Evolutionary conservation across 768 basidiomycete genomes (phyloP), one percentile per base, ranked within the genome.

Genomic region (Pisolithus microcarpus): DNA sequence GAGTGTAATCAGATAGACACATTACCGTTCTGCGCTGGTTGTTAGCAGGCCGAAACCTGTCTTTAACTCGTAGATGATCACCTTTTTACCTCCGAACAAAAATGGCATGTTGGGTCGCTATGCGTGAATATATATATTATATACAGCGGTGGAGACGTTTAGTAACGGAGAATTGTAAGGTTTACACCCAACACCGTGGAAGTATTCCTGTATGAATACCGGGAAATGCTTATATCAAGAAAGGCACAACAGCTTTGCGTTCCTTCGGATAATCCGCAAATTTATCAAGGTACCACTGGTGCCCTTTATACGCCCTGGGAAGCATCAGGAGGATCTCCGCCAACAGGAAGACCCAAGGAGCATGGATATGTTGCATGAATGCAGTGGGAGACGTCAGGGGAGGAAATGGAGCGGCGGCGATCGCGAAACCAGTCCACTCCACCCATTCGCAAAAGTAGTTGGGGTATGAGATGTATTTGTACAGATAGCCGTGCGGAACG

Each of bases 391-490:
- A 61, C 43, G 61, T 52, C 61, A 47, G 18, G 52, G 43, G 49
- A 18, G 76, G 79, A 0, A 75, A 7, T 1, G 84, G 80, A 5
- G 79, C 70, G 4, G 88, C 79, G 6, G 89, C 87, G 37, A 96
- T 64, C 1, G 90, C 86, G 65, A 85, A 97, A 7, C 88, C 91
- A 9, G 81, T 57, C 93, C 94, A 98, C 68, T 98, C 95, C 50
- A 86, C 52, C 95, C 95, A 98, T 64, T 97, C 95, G 68, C 85
- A 91, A 18, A 91, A 70, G 70, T 97, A 98, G 66, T 96, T 92
- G 9, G 95, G 95, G 70, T 84, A 95, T 6, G 91, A 91, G 59
- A 97, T 72, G 61, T 79, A 84, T 39, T 65, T 59, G 73, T 87
- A 96, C 16, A 95, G 70, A 19, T 80, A 76, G 0, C 87, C 90